Base-by-base conservation (phyloP, 1,284 basidiomycete species). In the Apiotrichum siamense region DNA sequence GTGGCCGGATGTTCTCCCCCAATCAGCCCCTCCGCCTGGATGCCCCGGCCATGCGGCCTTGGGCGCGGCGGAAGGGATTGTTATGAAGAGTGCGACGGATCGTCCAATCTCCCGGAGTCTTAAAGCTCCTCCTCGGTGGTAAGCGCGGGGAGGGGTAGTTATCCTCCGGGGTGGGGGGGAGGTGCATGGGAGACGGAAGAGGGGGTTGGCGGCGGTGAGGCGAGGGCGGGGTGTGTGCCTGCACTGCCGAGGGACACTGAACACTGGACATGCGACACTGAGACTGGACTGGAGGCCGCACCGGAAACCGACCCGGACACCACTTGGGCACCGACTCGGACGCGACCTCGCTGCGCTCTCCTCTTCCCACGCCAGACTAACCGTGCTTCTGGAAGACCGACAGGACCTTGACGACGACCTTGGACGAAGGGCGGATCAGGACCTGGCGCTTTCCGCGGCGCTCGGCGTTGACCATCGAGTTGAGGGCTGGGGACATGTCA, bases 371-470 rank as follows among this genome's bases (percentile, higher is more conserved):
- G 29, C 18, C 27, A 43, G 25, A 80, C 89, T 79, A 65, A 88
- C 92, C 92, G 78, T 96, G 92, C 66, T 90, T 87, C 77, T 97
- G 93, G 89, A 97, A 94, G 70, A 97, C 92, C 64, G 83, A 86
- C 64, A 97, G 79, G 78, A 94, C 93, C 77, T 94, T 94, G 67
- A 97, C 84, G 64, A 96, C 83, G 75, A 97, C 92, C 79, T 97
- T 97, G 62, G 89, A 93, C 20, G 88, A 90, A 58, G 92, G 92
- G 52, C 92, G 85, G 77, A 97, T 83, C 64, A 97, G 84, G 61
- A 97, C 92, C 80, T 97, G 92, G 68, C 90, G 88, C 82, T 97
- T 97, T 73, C 92, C 93, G 73, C 90, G 87, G 74, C 90, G 88
- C 81, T 97, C 93, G 70, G 93, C 92, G 68, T 97, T 97, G 84